A percentile compares a stretch with the other conserved stretches of the same genome.
These are phyloP conservation scores for Kodamaea plutei DNA, from an alignment of 1,139 yeast genomes.

Conservation along the genomic window DNA sequence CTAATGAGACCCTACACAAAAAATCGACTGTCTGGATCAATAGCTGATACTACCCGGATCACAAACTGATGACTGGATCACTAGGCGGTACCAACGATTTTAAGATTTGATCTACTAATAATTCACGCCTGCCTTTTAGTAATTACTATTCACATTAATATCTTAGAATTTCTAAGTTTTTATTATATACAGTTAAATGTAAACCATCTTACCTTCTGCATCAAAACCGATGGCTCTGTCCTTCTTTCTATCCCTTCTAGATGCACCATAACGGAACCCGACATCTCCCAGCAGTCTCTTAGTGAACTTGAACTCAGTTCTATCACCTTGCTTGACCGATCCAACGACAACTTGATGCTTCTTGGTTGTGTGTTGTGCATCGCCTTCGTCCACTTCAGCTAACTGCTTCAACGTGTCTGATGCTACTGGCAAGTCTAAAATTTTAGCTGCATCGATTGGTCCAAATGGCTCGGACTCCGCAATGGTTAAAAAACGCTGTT, in stretches of 20 bases:
- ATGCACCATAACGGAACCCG: constrained; percentile 90
- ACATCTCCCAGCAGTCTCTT: constrained; percentile 76
- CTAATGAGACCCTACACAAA: no score
- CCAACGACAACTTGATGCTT: constrained; percentile 44
- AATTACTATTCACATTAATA: no score
- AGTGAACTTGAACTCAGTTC: constrained; percentile 66
- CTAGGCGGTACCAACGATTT: no score
- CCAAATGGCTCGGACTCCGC: constrained; percentile 98
- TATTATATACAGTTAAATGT: no score
- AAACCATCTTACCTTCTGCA: constrained; percentile 60
- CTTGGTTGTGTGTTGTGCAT: constrained; percentile 20
- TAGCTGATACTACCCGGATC: no score
- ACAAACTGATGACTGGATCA: no score
- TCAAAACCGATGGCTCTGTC: constrained; percentile 77
- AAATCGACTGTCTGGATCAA: no score
- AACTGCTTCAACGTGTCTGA: constrained; percentile 65
- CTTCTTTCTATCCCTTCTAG: constrained; percentile 83
- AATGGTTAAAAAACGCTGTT: constrained; percentile 80
- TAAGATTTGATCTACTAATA: no score
- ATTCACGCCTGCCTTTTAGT: no score
- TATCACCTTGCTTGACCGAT: constrained; percentile 51
- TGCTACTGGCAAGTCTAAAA: constrained; percentile 83
- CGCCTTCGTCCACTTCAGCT: constrained; percentile 46
- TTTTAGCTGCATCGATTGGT: constrained; percentile 90
- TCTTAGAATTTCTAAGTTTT: no score